Conservation (phyloP, 176 grass and related monocot species). For the Zoysia japonica region DNA sequence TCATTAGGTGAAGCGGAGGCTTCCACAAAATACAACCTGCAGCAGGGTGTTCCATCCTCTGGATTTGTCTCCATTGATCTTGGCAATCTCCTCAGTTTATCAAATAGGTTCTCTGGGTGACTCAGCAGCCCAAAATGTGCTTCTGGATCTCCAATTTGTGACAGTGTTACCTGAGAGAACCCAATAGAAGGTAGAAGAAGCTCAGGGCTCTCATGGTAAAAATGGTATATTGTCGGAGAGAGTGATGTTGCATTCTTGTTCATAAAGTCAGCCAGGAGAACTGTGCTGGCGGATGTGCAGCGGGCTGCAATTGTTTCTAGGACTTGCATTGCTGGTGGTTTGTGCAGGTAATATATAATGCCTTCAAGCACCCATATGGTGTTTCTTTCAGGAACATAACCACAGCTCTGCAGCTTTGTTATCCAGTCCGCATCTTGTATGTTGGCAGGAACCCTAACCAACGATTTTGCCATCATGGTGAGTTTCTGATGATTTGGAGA, state of each 20-base stretch:
- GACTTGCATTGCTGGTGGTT: constrained; percentile 74
- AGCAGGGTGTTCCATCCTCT: constrained; percentile 78
- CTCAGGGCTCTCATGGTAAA: constrained; percentile 91
- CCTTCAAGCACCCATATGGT: constrained; percentile 97
- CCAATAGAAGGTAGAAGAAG: constrained; percentile 73
- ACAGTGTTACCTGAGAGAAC: constrained; percentile 64
- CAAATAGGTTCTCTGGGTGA: constrained; percentile 89
- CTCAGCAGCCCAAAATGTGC: constrained; percentile 84
- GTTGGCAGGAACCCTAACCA: constrained; percentile 67
- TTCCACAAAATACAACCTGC: constrained; percentile 86
- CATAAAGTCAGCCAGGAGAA: constrained; percentile 90
- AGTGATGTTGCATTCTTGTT: constrained; percentile 71
- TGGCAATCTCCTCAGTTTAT: constrained; percentile 82
- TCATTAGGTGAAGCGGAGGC: constrained; percentile 58
- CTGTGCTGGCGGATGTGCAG: constrained; percentile 23
- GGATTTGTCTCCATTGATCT: constrained; percentile 77
- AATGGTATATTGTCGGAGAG: constrained; percentile 74
- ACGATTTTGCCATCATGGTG: constrained; percentile 51
- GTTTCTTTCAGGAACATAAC: constrained; percentile 68
- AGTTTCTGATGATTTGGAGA: constrained; percentile 48
- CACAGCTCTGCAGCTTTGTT: constrained; percentile 65
- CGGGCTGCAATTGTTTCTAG: constrained; percentile 63
- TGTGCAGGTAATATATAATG: constrained; percentile 85
- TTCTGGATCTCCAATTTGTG: constrained; percentile 85
- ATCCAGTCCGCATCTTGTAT: constrained; percentile 70